Evolutionary conservation across 768 basidiomycete genomes (phyloP).

Genomic region (Pisolithus marmoratus): DNA sequence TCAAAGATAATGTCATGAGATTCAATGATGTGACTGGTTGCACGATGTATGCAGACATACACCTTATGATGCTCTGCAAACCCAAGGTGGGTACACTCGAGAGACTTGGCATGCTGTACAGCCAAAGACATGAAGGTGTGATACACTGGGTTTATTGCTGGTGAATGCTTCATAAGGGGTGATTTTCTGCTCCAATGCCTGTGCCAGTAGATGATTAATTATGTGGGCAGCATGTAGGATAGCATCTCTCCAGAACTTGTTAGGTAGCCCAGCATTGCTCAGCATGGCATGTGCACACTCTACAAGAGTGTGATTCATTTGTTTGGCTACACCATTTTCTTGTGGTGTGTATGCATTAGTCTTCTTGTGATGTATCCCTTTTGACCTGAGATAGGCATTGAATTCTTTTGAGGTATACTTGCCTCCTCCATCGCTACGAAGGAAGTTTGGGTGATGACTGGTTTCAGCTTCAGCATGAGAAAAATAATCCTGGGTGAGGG

Average conservation of each 20-base stretch:
- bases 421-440: slow-evolving; percentile 18
- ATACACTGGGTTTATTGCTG: slow-evolving; percentile 17
- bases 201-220: not conserved
- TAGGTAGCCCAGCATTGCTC: not conserved
- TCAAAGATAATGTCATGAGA: too few relatives aligned
- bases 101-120: slow-evolving; percentile 11
- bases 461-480: slow-evolving; percentile 6
- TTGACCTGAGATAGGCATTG: slow-evolving; percentile 4
- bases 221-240: slow-evolving; percentile 2
- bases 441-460: slow-evolving; percentile 10
- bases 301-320: slow-evolving; percentile 30
- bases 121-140: slow-evolving; percentile 14
- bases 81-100: not conserved
- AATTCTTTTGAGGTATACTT: slow-evolving; percentile 14
- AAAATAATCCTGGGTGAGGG: slow-evolving; percentile 10
- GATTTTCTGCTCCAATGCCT: not conserved
- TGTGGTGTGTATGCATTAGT: slow-evolving; percentile 26
- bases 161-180: slow-evolving; percentile 22
- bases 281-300: slow-evolving; percentile 30
- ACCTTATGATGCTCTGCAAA: too few relatives aligned
- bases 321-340: slow-evolving; percentile 41
- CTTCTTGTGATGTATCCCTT: slow-evolving; percentile 14
- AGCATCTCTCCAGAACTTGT: slow-evolving; percentile 4
- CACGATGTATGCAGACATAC: too few relatives aligned
- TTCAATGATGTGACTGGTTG: too few relatives aligned